phyloP scores from a whole-genome alignment of 176 grass and related monocot genomes.

The Rhipidocladum racemiflorum region DNA sequence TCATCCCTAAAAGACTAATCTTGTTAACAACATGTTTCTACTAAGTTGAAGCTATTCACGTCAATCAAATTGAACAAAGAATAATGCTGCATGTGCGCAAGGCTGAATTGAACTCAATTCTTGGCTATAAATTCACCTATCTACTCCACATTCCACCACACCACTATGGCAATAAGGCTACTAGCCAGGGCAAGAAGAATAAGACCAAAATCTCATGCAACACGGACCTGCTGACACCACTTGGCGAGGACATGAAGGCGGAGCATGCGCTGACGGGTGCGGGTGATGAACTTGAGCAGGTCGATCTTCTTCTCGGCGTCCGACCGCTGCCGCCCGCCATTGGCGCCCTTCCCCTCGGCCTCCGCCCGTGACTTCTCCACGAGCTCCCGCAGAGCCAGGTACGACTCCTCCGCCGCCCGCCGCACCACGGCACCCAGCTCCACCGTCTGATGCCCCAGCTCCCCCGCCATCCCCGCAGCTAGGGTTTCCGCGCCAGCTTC shows the following conservation, averaged over 20 bases:
- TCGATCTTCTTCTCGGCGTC: conserved; percentile 99
- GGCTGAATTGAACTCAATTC: not conserved
- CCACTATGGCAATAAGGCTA: not conserved
- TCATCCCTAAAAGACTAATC: not conserved
- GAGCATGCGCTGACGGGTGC: conserved; percentile 95
- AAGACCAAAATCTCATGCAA: not conserved
- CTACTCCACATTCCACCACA: not conserved
- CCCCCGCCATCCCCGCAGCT: conserved; percentile 51
- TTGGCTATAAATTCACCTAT: conserved; percentile 10
- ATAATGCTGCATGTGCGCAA: not conserved
- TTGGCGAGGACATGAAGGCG: conserved; percentile 97
- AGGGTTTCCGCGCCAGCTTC: conserved; percentile 36
- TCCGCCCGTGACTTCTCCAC: conserved; percentile 71
- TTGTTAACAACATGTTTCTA: not conserved
- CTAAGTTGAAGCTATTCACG: not conserved
- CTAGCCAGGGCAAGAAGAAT: not conserved
- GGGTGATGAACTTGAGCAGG: conserved; percentile 92
- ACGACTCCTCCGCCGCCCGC: conserved; percentile 83
- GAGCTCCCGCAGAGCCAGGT: conserved; percentile 88
- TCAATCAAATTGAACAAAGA: not conserved
- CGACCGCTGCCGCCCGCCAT: conserved; percentile 53
- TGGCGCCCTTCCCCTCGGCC: conserved; percentile 48
- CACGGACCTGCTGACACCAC: conserved; percentile 93
- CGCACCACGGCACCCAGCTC: conserved; percentile 81
- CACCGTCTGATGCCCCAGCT: conserved; percentile 88